These are phyloP conservation scores for Vitis hybrid DNA, from an alignment of 177 flowering plant genomes.

Conservation along the genomic window DNA sequence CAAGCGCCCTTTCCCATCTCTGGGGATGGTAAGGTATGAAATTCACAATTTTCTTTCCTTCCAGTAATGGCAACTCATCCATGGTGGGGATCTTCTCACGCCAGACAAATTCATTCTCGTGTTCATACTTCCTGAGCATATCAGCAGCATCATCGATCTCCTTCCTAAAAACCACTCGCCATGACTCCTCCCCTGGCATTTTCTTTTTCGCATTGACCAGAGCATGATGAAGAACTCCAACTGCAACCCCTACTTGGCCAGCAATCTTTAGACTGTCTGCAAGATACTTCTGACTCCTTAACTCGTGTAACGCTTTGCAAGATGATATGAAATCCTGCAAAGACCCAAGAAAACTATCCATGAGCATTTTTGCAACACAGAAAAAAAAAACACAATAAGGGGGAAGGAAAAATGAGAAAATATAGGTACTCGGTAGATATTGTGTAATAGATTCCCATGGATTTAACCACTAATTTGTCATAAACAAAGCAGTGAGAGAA, in stretches of 20 bases:
- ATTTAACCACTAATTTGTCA: neutral
- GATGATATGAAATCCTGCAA: conserved; percentile 54
- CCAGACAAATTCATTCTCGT: conserved; percentile 61
- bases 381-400: neutral
- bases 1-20: conserved; percentile 42
- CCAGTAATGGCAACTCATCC: conserved; percentile 46
- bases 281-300: conserved; percentile 44
- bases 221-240: conserved; percentile 53
- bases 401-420: neutral
- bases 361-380: neutral
- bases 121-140: conserved; percentile 45
- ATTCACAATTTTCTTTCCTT: conserved; percentile 49
- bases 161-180: conserved; percentile 35
- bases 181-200: conserved; percentile 48
- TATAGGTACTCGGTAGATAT: no score
- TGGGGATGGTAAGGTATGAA: conserved; percentile 41
- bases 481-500: no score
- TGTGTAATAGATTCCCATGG: neutral
- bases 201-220: conserved; percentile 26
- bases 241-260: conserved; percentile 44
- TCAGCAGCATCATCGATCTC: conserved; percentile 34
- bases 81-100: conserved; percentile 36
- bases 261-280: conserved; percentile 38
- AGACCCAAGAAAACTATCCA: conserved; percentile 7
- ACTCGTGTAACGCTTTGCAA: conserved; percentile 44